Evolutionary conservation across 139 green algal species (phyloP), one percentile per base, ranked within the genome.

Genomic region (Ettlia oleoabundans): DNA sequence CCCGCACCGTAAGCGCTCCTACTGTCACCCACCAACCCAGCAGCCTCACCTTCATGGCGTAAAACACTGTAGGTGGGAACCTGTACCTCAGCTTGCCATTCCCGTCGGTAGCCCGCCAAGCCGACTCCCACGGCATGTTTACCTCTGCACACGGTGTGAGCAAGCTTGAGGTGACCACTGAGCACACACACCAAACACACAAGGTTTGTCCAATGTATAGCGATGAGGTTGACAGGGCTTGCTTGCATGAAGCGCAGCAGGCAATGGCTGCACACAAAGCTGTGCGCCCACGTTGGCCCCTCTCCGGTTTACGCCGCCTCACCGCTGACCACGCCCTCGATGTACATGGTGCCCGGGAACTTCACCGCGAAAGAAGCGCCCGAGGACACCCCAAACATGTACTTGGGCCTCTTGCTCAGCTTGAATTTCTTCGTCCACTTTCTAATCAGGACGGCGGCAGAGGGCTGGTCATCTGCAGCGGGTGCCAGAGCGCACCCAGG

Each of bases 381-480:
- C 0, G 70, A 55, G 0, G 70, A 77, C 28, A 77, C 30, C 18
- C 70, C 70, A 77, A 77, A 77, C 70, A 77, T 77, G 70, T 64
- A 77, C 43, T 64, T 77, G n/a, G 70, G 70, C 21, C 30, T 55
- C 9, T 26, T 40, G 42, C 9, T 19, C 19, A 77, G 70, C 42
- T 42, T 42, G 30, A 63, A 62, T 6, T 24, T 9, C 42, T 37
- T 40, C 1, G 42, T 64, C n/a, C n/a, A 77, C 2, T 19, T 3
- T 1, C 21, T 19, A 18, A 77, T 63, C 40, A 77, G 10, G 0
- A 19, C 42, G 24, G 6, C 7, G 43, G 43, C 43, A 33, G 30
- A 33, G 4, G 43, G 22, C 70, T 64, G 42, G 42, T 77, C 70
- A 37, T 63, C 70, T 77, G 70, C 52, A 40, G 42, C 6, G 22